Base-by-base conservation (phyloP, 495 filamentous ascomycete genomes). In the Penicillium ucsense region DNA sequence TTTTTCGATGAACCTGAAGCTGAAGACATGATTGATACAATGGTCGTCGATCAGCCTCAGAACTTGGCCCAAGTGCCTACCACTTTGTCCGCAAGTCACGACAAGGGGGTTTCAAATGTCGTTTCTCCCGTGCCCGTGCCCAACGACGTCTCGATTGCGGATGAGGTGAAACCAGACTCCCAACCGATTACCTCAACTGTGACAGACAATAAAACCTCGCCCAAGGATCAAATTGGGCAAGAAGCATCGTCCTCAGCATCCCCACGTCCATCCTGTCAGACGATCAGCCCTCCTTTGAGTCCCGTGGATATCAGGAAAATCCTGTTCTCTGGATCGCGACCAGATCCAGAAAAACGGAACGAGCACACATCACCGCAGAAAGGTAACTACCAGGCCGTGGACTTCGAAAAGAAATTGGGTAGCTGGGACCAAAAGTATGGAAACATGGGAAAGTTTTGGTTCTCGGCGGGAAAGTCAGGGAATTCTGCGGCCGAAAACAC, bases 1-100 rank as follows among this genome's bases (percentile, higher is more conserved):
- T 95, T 94, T 58, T 95, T 95, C 48, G 88, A 94, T 57, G 79
- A 83, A 38, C 75, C 74, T 4, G 73, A 66, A 41, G 60, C 75
- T 20, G 70, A 67, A 6, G 63, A 45, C n/a, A 60, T 66, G 51
- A 52, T 44, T 29, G 43, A 43, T 38, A 57, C 37, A 30, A 32
- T 38, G 6, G 38, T 50, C 20, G 5, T 41, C 7, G 46, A 55
- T 7, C 48, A 54, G 38, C 7, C 41, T 10, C 35, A 54, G 9
- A 56, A 59, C 39, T 33, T 42, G 7, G 34, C 50, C 11, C 40
- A 47, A 42, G 43, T 20, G 27, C 11, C 43, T 27, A 6, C 20
- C 20, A 20, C 20, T 20, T 20, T 36, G 12, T 9, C 29, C 6
- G 2, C 32, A 7, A 45, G 6, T 32, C 30, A 45, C 12, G 2